Evolutionary conservation across 2,329 filamentous ascomycete species (phyloP).

Genomic region (Helotiales sp.): DNA sequence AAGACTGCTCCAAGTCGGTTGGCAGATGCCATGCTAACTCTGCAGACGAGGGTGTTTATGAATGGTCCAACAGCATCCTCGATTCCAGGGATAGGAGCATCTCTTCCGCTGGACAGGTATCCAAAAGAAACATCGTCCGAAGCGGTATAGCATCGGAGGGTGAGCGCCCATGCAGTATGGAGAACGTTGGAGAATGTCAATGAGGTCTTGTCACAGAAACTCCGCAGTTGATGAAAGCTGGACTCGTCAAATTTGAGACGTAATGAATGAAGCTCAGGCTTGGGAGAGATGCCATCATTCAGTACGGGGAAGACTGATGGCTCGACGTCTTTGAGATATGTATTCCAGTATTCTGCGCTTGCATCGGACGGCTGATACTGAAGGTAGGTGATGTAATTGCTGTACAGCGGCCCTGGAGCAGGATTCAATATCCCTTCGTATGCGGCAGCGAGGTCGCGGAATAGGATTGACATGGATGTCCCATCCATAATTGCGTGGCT

Average conservation of each 20-base stretch:
- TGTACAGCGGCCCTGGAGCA: neutral
- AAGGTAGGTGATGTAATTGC: neutral
- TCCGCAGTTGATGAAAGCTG: neutral
- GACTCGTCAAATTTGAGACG: neutral
- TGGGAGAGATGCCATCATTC: neutral
- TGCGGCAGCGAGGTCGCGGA: constrained; percentile 7
- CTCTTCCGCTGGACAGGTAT: constrained; percentile 50
- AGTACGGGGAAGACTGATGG: neutral
- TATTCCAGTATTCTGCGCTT: neutral
- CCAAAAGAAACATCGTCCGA: constrained; percentile 50
- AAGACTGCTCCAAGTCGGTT: neutral
- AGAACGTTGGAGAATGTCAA: neutral
- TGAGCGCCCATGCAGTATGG: neutral
- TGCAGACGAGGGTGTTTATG: constrained; percentile 44
- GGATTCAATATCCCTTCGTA: neutral
- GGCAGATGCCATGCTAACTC: neutral
- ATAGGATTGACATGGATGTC: neutral
- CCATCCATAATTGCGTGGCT: constrained; percentile 18
- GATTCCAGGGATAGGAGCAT: constrained; percentile 46
- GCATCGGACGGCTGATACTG: neutral
- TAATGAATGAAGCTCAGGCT: neutral
- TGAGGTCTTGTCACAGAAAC: neutral
- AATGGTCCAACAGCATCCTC: constrained; percentile 49
- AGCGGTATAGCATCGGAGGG: constrained; percentile 45
- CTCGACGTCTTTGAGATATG: neutral